These are phyloP conservation scores for Madurella fahalii DNA, from an alignment of 2,329 filamentous ascomycete genomes.

Conservation along the genomic window DNA sequence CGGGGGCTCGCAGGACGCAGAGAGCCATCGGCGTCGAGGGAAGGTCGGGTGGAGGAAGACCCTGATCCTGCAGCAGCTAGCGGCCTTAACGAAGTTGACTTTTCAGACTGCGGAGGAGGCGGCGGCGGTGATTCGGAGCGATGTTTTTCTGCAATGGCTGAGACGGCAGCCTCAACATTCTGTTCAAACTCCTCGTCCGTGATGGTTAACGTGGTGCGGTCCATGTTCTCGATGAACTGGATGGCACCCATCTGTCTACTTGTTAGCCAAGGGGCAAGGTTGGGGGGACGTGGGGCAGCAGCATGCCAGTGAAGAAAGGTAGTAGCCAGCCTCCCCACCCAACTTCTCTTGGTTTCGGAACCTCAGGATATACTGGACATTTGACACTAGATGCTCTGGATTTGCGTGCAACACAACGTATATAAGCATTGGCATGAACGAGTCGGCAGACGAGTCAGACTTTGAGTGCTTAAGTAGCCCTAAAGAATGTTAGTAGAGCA, in stretches of 20 bases:
- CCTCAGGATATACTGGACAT: conserved; percentile 94
- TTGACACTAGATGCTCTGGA: conserved; percentile 91
- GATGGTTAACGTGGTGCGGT: conserved; percentile 89
- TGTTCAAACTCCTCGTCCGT: conserved; percentile 92
- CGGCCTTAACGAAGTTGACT: conserved; percentile 29
- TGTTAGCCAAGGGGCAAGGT: neutral
- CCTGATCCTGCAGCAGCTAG: conserved; percentile 39
- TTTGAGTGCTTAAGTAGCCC: conserved; percentile 87
- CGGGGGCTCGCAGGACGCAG: conserved; percentile 41
- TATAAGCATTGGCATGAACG: conserved; percentile 91
- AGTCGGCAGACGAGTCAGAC: conserved; percentile 90
- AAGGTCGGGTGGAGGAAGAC: conserved; percentile 42
- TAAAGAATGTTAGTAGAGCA: conserved; percentile 30
- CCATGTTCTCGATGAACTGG: conserved; percentile 94
- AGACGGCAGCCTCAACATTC: conserved; percentile 95
- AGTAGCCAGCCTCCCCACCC: conserved; percentile 95
- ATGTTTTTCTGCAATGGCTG: conserved; percentile 89
- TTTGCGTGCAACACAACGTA: conserved; percentile 94
- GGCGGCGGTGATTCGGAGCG: conserved; percentile 48
- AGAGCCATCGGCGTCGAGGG: conserved; percentile 38
- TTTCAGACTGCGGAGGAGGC: conserved; percentile 45
- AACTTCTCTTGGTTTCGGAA: conserved; percentile 98
- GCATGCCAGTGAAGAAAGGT: conserved; percentile 81
- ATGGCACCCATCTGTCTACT: conserved; percentile 73
- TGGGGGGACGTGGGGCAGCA: neutral